Evolutionary conservation across 225 moss, liverwort and hornwort species (phyloP).

Genomic region (Ulota crispa): DNA sequence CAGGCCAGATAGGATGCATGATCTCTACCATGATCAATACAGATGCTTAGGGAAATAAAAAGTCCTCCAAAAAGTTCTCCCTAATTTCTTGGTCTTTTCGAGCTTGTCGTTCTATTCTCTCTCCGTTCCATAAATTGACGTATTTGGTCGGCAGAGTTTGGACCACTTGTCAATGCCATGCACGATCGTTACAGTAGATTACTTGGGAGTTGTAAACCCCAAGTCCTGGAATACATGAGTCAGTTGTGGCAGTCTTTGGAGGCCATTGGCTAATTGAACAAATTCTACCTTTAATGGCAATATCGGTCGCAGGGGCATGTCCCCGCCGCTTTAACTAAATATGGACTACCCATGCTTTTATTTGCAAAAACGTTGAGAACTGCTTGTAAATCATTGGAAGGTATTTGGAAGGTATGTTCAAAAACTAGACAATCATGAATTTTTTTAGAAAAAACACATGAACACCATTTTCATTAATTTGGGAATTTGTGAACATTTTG

Average conservation of each 20-base stretch:
- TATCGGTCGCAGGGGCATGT: too few species aligned
- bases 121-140: not conserved
- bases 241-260: not conserved
- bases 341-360: too few species aligned
- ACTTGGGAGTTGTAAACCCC: not conserved
- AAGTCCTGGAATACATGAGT: not conserved
- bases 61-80: not conserved
- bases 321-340: too few species aligned
- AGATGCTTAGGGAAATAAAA: not conserved
- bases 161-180: not conserved
- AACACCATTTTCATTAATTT: too few species aligned
- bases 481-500: too few species aligned
- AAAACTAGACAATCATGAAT: too few species aligned
- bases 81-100: not conserved
- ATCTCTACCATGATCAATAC: not conserved
- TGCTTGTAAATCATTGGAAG: too few species aligned
- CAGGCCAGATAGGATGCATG: not conserved
- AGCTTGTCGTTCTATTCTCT: not conserved
- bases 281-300: not conserved
- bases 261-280: not conserved
- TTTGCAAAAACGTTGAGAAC: too few species aligned
- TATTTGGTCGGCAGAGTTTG: not conserved
- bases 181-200: not conserved
- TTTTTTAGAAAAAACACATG: too few species aligned
- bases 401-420: too few species aligned